Evolutionary conservation across 2,329 filamentous ascomycete genomes (phyloP), one percentile per base, ranked within the genome.

Genomic region (Colletotrichum agaves): DNA sequence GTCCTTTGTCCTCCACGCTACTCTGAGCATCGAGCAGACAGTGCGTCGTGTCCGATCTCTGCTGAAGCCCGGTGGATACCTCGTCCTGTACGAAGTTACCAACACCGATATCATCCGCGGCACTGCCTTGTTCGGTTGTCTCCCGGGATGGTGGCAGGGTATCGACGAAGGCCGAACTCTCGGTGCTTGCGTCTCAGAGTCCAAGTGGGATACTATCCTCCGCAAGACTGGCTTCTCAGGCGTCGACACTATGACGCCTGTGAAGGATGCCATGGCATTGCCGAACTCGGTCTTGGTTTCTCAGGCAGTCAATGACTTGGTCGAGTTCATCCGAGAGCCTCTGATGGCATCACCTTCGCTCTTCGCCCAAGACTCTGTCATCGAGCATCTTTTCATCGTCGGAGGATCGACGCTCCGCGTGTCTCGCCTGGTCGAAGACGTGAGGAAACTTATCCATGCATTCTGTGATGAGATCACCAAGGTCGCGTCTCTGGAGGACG

Each of bases 41-140:
- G 31, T 78, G 35, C 47, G 39, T 5, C 73, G 75, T 52, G 43
- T 71, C 1, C 69, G 52, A 3, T 66, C 61, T 56, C 70, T 80
- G 2, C 71, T 82, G 3, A 71, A 73, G n/a, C 77, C 76, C 0
- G 72, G 73, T 10, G 80, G 80, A 0, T 72, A 71, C 33, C 69
- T 80, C 0, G 15, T 69, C 17, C 43, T 69, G 3, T 31, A 39
- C 3, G 67, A 69, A n/a, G 47, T 60, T 2, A 61, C 56, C 4
- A 49, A 57, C 10, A 27, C 15, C 13, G 43, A 41, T 12, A 31
- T 39, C 37, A 55, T 56, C 8, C 60, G 39, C 6, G 60, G 37
- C 10, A 44, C 37, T 2, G 60, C 60, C 10, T 66, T 74, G 8
- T 73, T 78, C 33, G 74, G 74, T 11, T 61, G 64, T n/a, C 63